A percentile compares a stretch with the other conserved stretches of the same genome.
phyloP scores from a whole-genome alignment of 2,329 filamentous ascomycete genomes.

The Emmonsia crescens region DNA sequence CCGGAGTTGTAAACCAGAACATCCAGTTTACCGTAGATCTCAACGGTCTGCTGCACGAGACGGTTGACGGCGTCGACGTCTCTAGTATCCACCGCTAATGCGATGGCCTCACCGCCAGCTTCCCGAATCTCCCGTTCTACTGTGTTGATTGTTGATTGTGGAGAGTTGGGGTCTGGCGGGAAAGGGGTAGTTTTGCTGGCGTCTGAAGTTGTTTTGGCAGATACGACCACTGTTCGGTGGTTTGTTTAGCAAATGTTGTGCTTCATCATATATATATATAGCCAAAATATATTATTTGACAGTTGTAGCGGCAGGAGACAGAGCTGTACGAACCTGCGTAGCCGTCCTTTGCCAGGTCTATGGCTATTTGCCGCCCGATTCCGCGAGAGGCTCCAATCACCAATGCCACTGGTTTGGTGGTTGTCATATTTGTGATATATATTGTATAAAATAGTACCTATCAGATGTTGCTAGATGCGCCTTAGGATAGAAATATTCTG shows the following conservation, averaged over 20 bases:
- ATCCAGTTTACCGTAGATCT: slow-evolving; percentile 55
- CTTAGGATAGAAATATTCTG: neutral
- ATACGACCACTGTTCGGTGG: slow-evolving; percentile 54
- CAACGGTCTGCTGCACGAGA: slow-evolving; percentile 49
- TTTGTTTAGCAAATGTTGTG: neutral
- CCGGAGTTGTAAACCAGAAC: slow-evolving; percentile 73
- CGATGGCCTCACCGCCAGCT: slow-evolving; percentile 52
- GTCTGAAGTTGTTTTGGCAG: slow-evolving; percentile 64
- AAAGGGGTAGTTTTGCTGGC: slow-evolving; percentile 47
- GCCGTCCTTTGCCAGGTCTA: slow-evolving; percentile 60
- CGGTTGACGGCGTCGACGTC: slow-evolving; percentile 49
- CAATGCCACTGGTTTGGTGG: slow-evolving; percentile 46
- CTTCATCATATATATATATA: neutral
- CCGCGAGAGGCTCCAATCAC: slow-evolving; percentile 68
- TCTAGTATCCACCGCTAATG: slow-evolving; percentile 61
- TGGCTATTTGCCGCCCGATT: slow-evolving; percentile 68
- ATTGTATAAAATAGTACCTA: neutral
- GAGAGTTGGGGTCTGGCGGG: slow-evolving; percentile 66
- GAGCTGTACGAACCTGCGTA: slow-evolving; percentile 52
- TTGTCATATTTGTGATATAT: slow-evolving; percentile 1
- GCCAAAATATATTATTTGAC: neutral
- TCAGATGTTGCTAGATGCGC: too few relatives aligned
- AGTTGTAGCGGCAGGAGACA: neutral
- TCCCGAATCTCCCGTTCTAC: slow-evolving; percentile 63
- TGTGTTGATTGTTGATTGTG: slow-evolving; percentile 65